Base-by-base conservation (phyloP, 805 yeast species). In the Spathaspora sp. region DNA sequence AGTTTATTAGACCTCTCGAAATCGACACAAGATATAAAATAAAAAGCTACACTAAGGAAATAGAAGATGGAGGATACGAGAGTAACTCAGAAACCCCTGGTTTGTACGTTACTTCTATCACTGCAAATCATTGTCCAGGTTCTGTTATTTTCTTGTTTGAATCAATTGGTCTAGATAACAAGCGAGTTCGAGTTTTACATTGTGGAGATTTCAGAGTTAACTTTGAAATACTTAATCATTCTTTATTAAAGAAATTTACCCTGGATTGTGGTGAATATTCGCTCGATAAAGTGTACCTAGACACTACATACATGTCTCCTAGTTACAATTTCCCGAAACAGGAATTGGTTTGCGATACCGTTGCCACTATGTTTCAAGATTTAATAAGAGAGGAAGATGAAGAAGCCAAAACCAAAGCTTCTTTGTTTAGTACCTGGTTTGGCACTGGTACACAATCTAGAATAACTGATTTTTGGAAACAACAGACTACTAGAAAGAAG, bases 121-220 rank as follows among this genome's bases (percentile, higher is more conserved):
- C 89, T 58, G 99, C 98, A 0, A 93, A 94, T 59, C 99, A 94
- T 68, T 94, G 99, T 67, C 99, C 99, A 1, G 99, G 99, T 1
- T 89, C 97, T 2, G 89, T 82, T 0, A 79, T 94, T 0, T 87
- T 92, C 53, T 67, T 91, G 11, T 87, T 89, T 59, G 86, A 85
- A 59, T 67, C 77, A 3, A 64, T 63, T 17, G 57, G 70, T 0
- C 45, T 50, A n/a, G 57, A 55, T 4, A 64, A 66, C 0, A 49
- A 55, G 1, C 51, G 53, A 2, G 62, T 66, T 16, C 68, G 67
- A 42, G 73, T 77, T 3, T 68, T 94, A 31, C 99, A 94, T 65
- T 91, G 97, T 49, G 99, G 99, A 2, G 99, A 94, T 68, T 94
- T 93, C 61, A 72, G 99, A 52, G 90, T 91, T 10, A 78, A 79